Base-by-base conservation (phyloP, 257 asterid genomes). In the Salvia splendens region DNA sequence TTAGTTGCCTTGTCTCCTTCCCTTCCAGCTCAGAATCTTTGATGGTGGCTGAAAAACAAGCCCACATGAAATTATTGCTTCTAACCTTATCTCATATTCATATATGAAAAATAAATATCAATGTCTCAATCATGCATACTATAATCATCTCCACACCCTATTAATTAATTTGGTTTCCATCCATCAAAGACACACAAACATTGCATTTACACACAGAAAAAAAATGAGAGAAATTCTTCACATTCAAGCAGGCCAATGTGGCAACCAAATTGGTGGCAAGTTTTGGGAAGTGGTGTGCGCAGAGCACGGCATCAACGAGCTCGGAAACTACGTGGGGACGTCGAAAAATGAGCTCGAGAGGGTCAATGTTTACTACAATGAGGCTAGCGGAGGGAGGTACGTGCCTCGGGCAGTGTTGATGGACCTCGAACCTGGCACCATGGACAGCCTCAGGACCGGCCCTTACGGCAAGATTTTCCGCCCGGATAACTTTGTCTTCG, bases 181-280 rank as follows among this genome's bases (percentile, higher is more conserved):
- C 57, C 45, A 46, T 0, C 49, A 41, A 42, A 10, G 52, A 8
- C n/a, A 41, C 11, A 41, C 11, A 16, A 46, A 24, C 12, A 12
- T 12, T 32, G 33, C 54, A 6, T 3, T 47, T 33, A 32, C 6
- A 61, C n/a, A 41, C 42, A 36, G 5, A 10, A 28, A 7, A 15
- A 60, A 36, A 28, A 46, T 84, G 95, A 84, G 95, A 71, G 95
- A 87, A 75, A 87, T 87, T 50, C 87, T 87, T 38, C 95, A 87
- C 63, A 76, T 87, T 64, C 95, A 87, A 79, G 95, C 87, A 38
- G 91, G 95, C 16, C 95, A 84, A 75, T 87, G 95, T 65, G 95
- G 95, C 11, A 87, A 87, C 75, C 95, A 87, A 67, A 87, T 87
- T 41, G 95, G 91, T 8, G 88, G 84, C 67, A 86, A 86, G 83